Conservation (phyloP, 1,284 basidiomycete species). For the Nidula niveotomentosa region DNA sequence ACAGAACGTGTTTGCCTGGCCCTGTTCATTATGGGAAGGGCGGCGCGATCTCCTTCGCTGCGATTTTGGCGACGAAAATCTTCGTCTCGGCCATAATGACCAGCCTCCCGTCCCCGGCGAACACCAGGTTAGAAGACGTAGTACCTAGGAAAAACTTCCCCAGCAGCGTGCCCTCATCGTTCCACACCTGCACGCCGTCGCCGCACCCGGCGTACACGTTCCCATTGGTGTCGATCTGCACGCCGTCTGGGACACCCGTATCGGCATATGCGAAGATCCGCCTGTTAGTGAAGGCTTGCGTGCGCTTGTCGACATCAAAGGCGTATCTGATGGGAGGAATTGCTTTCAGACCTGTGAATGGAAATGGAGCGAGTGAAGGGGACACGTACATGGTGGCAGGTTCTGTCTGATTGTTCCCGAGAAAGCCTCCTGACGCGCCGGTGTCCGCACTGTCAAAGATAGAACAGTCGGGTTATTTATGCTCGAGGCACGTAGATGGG, state of each 20-base stretch:
- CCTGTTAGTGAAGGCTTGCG: constrained; percentile 58
- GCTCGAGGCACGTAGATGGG: constrained; percentile 3
- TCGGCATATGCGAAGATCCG: constrained; percentile 73
- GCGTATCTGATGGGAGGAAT: constrained; percentile 49
- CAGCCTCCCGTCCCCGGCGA: constrained; percentile 61
- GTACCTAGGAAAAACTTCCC: constrained; percentile 74
- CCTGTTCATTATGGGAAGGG: too few species aligned
- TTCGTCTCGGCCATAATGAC: constrained; percentile 70
- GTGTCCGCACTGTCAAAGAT: constrained; percentile 47
- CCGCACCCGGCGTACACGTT: constrained; percentile 71
- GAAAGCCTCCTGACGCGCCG: constrained; percentile 43
- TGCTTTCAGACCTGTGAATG: background rate
- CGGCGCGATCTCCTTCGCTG: constrained; percentile 23
- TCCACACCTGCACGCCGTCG: constrained; percentile 76
- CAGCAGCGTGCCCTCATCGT: constrained; percentile 58
- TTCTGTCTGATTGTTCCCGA: constrained; percentile 58
- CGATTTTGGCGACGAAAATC: constrained; percentile 63
- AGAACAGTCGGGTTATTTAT: background rate
- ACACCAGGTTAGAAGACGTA: constrained; percentile 64
- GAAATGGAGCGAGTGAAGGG: background rate
- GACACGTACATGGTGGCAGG: constrained; percentile 67
- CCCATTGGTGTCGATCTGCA: constrained; percentile 64
- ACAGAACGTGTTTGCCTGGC: too few species aligned
- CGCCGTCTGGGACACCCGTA: constrained; percentile 70
- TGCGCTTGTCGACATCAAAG: constrained; percentile 66